A percentile compares a stretch with the other conserved stretches of the same genome.
These are phyloP conservation scores for Perkinsus chesapeaki DNA, from an alignment of 169 alveolate species.

Conservation along the genomic window DNA sequence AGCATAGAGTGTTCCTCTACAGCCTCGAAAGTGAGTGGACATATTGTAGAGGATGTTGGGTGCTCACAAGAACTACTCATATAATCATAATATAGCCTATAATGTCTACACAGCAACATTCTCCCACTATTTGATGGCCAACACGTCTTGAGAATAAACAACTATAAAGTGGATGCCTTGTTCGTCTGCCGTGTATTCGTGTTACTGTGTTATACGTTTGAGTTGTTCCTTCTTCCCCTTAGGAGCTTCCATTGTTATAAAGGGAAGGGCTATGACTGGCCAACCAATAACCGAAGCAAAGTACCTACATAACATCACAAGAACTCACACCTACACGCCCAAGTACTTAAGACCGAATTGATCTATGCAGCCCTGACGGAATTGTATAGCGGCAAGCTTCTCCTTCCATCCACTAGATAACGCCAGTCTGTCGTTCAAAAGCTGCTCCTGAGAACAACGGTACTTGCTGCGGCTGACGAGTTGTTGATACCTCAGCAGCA, in stretches of 20 bases:
- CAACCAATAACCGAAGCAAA: neutral
- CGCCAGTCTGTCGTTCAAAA: neutral
- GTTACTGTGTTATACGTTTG: neutral
- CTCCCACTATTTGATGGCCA: too few relatives aligned
- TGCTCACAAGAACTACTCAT: too few relatives aligned
- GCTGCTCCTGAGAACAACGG: neutral
- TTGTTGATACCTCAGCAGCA: neutral
- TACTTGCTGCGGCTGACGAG: neutral
- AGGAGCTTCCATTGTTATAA: neutral
- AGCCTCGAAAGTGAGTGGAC: too few relatives aligned
- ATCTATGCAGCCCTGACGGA: neutral
- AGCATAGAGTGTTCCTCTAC: too few relatives aligned
- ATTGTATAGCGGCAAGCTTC: neutral
- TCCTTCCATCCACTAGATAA: neutral
- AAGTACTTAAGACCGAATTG: neutral
- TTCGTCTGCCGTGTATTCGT: too few relatives aligned
- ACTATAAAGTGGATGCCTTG: too few relatives aligned
- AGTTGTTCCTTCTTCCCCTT: neutral
- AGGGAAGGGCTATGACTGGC: neutral
- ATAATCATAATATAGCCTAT: too few relatives aligned
- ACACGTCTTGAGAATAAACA: too few relatives aligned
- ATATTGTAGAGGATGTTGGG: too few relatives aligned
- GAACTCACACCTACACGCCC: neutral
- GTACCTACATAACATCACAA: neutral
- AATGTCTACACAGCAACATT: too few relatives aligned